Base-by-base conservation (phyloP, 1,284 basidiomycete species). In the Phlebopus sp. region DNA sequence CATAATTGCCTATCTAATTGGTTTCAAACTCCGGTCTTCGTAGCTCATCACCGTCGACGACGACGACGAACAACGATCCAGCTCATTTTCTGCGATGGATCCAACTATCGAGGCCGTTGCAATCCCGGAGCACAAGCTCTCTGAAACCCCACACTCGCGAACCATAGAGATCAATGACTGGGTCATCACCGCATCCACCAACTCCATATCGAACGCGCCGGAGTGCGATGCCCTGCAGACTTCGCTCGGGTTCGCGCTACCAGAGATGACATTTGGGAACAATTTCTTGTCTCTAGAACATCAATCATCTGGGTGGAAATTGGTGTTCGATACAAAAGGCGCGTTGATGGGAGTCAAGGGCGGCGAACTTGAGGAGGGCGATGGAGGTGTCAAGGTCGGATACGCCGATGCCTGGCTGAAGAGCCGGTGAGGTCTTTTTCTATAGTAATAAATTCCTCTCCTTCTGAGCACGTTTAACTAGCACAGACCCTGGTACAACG, bases 251-350 rank as follows among this genome's bases (percentile, higher is more conserved):
- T 78, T 99, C 25, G 90, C 95, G 0, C 69, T 96, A 1, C 97
- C 97, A 2, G 96, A 99, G 66, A 99, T 99, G 92, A 94, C 90
- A 0, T 99, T 98, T 62, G 94, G 94, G 4, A 82, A 81, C 65
- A 99, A 98, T 68, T 69, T 69, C 15, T 76, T 99, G 1, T 71
- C 76, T 6, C 70, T 98, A 35, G 72, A 76, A 36, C 83, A 90
- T 57, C 68, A 61, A 7, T 67, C 77, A 1, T 82, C 81, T 17
- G 79, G 79, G 2, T 87, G 87, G 75, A 71, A 68, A 37, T 83
- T 92, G 52, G 60, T 69, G 1, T 95, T 97, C 61, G 77, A 81
- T 32, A 78, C 90, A 0, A 70, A 81, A 17, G 76, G 81, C 10
- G 92, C 93, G 3, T 70, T 99, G 32, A 72, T 73, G 36, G 74